A percentile compares a stretch with the other conserved stretches of the same genome.
Conservation (phyloP, 2,329 filamentous ascomycete species). For the Curvularia hawaiiensis region DNA sequence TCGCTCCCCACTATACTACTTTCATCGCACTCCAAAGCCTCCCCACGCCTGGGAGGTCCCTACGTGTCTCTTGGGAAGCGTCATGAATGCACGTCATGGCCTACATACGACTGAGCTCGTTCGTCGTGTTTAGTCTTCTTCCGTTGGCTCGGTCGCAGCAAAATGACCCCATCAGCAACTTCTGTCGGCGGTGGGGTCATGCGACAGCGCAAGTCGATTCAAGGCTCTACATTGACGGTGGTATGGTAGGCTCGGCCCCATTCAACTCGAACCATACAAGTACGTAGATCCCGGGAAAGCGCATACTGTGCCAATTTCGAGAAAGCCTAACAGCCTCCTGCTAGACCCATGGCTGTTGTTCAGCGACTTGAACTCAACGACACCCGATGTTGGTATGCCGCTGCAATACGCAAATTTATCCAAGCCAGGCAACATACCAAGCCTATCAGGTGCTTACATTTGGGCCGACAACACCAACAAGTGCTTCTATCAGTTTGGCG, state of each 20-base stretch:
- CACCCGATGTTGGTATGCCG: conserved; percentile 52
- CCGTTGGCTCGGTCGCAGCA: conserved; percentile 37
- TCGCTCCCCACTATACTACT: conserved; percentile 17
- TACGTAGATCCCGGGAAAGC: conserved; percentile 44
- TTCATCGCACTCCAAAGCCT: conserved; percentile 13
- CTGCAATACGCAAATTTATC: conserved; percentile 62
- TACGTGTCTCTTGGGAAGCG: conserved; percentile 22
- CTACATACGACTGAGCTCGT: conserved; percentile 31
- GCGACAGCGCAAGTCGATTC: conserved; percentile 65
- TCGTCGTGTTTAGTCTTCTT: conserved; percentile 37
- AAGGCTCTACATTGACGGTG: conserved; percentile 66
- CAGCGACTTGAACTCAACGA: conserved; percentile 59
- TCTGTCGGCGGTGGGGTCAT: conserved; percentile 58
- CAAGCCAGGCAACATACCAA: conserved; percentile 64
- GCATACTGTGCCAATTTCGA: not conserved
- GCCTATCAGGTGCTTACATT: conserved; percentile 55
- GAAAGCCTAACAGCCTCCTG: conserved; percentile 17
- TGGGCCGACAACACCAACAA: conserved; percentile 69
- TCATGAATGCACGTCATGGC: conserved; percentile 42
- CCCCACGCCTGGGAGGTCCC: conserved; percentile 18
- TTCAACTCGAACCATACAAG: conserved; percentile 57
- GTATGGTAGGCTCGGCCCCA: conserved; percentile 30
- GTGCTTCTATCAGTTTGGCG: conserved; percentile 66
- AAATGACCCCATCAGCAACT: conserved; percentile 62
- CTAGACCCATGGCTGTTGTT: conserved; percentile 62